phyloP scores from a whole-genome alignment of 495 filamentous ascomycete genomes.

The Parathielavia appendiculata region DNA sequence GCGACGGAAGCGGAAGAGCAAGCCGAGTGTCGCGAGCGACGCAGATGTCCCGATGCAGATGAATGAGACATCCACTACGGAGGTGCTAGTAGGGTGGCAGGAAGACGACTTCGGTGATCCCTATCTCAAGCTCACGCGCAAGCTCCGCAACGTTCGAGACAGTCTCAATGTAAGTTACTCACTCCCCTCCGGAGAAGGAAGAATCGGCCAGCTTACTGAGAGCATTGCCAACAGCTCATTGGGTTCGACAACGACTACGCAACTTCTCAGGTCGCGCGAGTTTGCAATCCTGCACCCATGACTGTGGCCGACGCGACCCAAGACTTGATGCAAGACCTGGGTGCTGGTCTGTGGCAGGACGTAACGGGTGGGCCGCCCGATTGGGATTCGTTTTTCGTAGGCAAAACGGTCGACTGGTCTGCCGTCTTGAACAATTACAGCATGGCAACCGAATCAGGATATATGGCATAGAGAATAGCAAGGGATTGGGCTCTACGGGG shows the following conservation, averaged over 20 bases:
- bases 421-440: not conserved
- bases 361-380: not conserved
- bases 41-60: too few relatives aligned
- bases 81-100: not conserved
- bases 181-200: too few relatives aligned
- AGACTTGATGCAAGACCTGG: conserved; percentile 20
- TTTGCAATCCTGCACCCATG: conserved; percentile 13
- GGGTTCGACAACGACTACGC: conserved; percentile 17
- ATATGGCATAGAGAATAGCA: not conserved
- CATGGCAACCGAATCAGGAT: not conserved
- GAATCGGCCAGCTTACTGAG: not conserved
- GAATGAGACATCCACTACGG: not conserved
- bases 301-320: conserved; percentile 20
- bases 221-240: conserved; percentile 7
- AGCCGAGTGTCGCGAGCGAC: not conserved
- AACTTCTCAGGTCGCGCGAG: conserved; percentile 4
- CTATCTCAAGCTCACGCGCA: conserved; percentile 18
- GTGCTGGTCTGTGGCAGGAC: conserved; percentile 17
- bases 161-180: conserved; percentile 9
- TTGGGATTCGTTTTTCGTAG: not conserved
- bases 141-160: conserved; percentile 14
- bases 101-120: conserved; percentile 15
- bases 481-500: not conserved
- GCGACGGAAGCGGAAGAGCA: conserved; percentile 6
- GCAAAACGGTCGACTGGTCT: conserved; percentile 6